Evolutionary conservation across 306 rosid species (phyloP).

Genomic region (Acacia crassicarpa): DNA sequence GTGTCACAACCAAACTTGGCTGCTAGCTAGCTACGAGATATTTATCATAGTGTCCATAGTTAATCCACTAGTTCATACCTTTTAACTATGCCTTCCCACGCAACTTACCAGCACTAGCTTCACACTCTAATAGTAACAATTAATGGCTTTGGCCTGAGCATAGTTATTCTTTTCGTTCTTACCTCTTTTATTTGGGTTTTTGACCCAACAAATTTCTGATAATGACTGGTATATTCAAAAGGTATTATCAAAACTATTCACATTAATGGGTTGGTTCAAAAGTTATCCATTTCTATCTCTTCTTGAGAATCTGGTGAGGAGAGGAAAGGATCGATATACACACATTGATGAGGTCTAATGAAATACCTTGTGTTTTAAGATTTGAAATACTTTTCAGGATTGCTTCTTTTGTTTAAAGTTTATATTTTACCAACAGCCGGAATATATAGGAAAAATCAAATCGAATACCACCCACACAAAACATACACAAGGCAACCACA

Average conservation of each 20-base stretch:
- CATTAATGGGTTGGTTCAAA: conserved; percentile 24
- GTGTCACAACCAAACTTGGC: conserved; percentile 53
- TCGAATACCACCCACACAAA: too few relatives aligned
- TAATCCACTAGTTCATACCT: conserved; percentile 9
- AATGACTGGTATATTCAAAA: background rate
- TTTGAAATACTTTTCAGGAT: background rate
- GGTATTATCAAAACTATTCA: background rate
- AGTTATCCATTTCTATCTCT: background rate
- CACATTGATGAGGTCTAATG: background rate
- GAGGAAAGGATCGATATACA: too few relatives aligned
- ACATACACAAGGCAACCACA: too few relatives aligned
- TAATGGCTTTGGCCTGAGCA: background rate
- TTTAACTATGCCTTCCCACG: background rate
- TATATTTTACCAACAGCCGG: background rate
- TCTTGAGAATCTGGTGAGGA: background rate
- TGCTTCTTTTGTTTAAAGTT: background rate
- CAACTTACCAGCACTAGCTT: background rate
- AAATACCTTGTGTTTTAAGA: background rate
- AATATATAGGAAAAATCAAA: too few relatives aligned
- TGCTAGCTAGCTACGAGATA: conserved; percentile 16
- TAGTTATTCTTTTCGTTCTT: background rate
- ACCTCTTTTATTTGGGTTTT: background rate
- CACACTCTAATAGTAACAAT: background rate
- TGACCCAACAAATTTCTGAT: conserved; percentile 15
- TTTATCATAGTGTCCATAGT: conserved; percentile 29